Evolutionary conservation across 306 rosid genomes (phyloP).

Genomic region (Pterocarpus macrocarpus): DNA sequence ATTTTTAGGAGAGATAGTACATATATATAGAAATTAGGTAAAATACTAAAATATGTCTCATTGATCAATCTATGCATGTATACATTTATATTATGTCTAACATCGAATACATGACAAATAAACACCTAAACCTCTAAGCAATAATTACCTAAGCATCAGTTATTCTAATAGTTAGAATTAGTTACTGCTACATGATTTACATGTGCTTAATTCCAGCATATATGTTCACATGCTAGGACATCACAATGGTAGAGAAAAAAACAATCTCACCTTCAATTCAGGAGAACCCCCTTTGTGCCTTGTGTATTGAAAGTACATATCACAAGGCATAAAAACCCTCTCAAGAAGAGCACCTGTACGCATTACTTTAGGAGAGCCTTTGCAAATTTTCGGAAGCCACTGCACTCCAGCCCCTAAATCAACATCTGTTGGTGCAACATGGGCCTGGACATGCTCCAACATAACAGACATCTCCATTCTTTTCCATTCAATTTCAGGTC

Average conservation of each 20-base stretch:
- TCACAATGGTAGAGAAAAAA: background rate
- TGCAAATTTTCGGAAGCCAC: conserved; percentile 93
- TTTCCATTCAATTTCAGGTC: conserved; percentile 91
- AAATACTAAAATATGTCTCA: too few species aligned
- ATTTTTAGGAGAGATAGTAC: too few species aligned
- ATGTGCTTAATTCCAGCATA: background rate
- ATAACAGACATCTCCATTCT: conserved; percentile 89
- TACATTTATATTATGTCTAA: too few species aligned
- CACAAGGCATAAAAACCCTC: conserved; percentile 98
- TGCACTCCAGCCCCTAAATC: conserved; percentile 98
- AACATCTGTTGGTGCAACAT: conserved; percentile 99
- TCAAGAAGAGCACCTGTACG: conserved; percentile 99
- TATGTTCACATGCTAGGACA: background rate
- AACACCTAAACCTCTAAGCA: background rate
- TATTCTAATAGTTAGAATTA: background rate
- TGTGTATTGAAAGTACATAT: conserved; percentile 94
- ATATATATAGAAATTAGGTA: too few species aligned
- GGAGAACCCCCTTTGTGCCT: conserved; percentile 96
- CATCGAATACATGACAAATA: background rate
- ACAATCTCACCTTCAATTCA: conserved; percentile 72
- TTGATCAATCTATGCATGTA: too few species aligned
- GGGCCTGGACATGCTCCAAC: conserved; percentile 99
- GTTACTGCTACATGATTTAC: too few species aligned
- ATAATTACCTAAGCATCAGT: background rate
- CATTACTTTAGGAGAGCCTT: conserved; percentile 90